Conservation (phyloP, 176 grass and related monocot genomes). For the Ampelocalamus luodianensis region DNA sequence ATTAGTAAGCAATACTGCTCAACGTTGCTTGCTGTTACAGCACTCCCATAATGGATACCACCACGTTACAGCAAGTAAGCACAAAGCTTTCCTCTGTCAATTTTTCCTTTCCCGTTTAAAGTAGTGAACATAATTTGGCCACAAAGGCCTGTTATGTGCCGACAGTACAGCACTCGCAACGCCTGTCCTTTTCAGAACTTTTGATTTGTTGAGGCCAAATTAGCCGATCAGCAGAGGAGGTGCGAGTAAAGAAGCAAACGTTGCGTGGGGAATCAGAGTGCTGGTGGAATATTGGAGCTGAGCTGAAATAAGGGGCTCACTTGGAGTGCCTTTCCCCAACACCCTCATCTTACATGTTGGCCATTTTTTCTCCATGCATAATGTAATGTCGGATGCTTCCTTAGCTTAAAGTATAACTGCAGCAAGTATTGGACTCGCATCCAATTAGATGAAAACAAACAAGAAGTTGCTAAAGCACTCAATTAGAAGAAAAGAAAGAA, state of each 20-base stretch:
- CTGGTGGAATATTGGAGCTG: conserved; percentile 21
- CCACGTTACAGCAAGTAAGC: not conserved
- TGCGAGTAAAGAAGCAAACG: not conserved
- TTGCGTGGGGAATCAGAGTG: not conserved
- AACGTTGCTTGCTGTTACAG: not conserved
- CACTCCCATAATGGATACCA: not conserved
- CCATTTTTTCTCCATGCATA: not conserved
- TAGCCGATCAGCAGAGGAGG: not conserved
- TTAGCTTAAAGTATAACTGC: not conserved
- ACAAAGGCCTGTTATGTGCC: not conserved
- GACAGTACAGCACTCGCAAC: conserved; percentile 31
- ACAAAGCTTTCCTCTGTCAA: too few relatives aligned
- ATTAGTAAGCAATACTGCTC: too few relatives aligned
- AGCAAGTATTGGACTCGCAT: not conserved
- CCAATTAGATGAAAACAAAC: not conserved
- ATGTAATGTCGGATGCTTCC: conserved; percentile 14
- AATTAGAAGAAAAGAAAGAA: not conserved
- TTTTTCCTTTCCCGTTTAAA: conserved; percentile 22
- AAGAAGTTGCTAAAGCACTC: not conserved
- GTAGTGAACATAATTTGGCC: conserved; percentile 34
- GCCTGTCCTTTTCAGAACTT: conserved; percentile 19
- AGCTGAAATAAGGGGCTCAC: conserved; percentile 20
- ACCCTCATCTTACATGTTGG: conserved; percentile 29
- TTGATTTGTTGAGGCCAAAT: conserved; percentile 21
- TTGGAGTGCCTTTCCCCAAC: conserved; percentile 30